These are phyloP conservation scores for Thraustochytrium striatum DNA, from an alignment of 352 stramenopile species.

Conservation along the genomic window DNA sequence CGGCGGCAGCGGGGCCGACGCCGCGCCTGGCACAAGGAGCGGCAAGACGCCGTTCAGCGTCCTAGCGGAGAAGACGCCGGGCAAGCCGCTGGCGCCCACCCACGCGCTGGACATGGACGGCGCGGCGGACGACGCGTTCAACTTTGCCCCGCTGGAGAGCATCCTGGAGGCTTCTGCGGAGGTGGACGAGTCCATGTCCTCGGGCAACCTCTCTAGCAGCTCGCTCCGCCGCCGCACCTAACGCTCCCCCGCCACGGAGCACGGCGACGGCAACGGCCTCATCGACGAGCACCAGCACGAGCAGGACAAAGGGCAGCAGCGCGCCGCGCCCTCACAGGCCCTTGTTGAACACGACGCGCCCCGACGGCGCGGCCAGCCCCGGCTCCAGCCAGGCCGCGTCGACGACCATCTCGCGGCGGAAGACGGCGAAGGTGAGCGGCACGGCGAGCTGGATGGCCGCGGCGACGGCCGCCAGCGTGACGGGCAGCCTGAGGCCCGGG, in stretches of 20 bases:
- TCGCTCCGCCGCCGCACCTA: not conserved
- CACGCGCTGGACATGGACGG: too few relatives aligned
- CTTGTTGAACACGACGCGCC: conserved; percentile 51
- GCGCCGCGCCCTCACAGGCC: conserved; percentile 1
- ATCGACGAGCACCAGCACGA: not conserved
- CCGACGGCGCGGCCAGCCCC: conserved; percentile 54
- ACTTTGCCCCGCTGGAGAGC: conserved; percentile 8
- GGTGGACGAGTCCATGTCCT: conserved; percentile 21
- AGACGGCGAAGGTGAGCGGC: conserved; percentile 74
- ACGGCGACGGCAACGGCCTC: not conserved
- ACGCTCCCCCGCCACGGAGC: not conserved
- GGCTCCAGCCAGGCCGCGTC: conserved; percentile 65
- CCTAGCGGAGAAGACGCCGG: not conserved
- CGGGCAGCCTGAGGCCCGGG: conserved; percentile 59
- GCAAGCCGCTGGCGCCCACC: not conserved
- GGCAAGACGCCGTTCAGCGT: conserved; percentile 7
- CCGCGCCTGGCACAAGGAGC: not conserved
- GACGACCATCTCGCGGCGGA: conserved; percentile 71
- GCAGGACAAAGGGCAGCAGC: not conserved
- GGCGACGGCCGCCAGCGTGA: conserved; percentile 67
- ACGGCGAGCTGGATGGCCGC: conserved; percentile 74
- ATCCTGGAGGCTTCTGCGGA: conserved; percentile 19
- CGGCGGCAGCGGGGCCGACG: not conserved
- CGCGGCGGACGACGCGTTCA: not conserved
- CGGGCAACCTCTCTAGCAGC: too few relatives aligned